These are phyloP conservation scores for Sonneratia caseolaris DNA, from an alignment of 345 rosid species.

Conservation along the genomic window DNA sequence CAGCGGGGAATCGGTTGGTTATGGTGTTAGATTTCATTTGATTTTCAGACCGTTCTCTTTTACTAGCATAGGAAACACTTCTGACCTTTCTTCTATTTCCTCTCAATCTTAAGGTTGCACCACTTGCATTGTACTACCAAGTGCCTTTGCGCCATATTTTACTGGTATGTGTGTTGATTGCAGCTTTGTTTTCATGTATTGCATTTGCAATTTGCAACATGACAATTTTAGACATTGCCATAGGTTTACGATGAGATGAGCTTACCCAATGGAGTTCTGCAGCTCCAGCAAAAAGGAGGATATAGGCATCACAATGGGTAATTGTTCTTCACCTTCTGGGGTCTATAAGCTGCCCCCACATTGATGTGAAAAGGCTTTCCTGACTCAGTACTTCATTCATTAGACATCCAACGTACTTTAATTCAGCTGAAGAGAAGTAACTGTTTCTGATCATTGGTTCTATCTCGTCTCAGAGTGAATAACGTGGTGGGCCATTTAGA, in stretches of 20 bases:
- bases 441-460: not conserved
- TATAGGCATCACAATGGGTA: conserved; percentile 92
- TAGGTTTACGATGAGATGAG: conserved; percentile 86
- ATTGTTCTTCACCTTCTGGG: not conserved
- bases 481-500: conserved; percentile 74
- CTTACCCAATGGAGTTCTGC: conserved; percentile 77
- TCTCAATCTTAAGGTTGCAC: conserved; percentile 50
- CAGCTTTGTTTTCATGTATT: not conserved
- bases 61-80: not conserved
- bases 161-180: conserved; percentile 36
- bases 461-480: conserved; percentile 46
- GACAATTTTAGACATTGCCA: conserved; percentile 4
- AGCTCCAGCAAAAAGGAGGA: conserved; percentile 88
- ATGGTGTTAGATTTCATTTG: not conserved
- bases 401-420: not conserved
- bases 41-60: not conserved
- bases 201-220: not conserved
- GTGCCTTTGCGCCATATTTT: conserved; percentile 85
- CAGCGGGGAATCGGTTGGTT: conserved; percentile 85
- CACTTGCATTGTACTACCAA: conserved; percentile 87
- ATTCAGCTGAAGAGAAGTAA: not conserved
- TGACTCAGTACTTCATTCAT: not conserved
- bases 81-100: not conserved
- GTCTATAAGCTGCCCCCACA: not conserved
- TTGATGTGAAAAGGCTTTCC: not conserved